These are phyloP conservation scores for Pythium brachiatum DNA, from an alignment of 352 stramenopile genomes.

Conservation along the genomic window DNA sequence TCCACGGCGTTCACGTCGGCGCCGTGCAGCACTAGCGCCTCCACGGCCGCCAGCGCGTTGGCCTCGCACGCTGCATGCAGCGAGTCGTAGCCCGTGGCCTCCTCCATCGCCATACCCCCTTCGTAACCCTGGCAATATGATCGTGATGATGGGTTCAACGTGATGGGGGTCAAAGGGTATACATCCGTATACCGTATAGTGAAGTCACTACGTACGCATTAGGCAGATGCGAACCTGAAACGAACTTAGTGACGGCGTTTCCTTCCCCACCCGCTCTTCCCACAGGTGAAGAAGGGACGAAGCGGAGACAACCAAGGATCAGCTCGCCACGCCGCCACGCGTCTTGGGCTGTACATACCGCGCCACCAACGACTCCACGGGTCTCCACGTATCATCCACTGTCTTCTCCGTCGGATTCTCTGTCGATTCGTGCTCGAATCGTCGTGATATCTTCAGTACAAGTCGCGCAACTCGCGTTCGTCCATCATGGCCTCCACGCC, in stretches of 20 bases:
- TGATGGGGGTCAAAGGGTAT: background rate
- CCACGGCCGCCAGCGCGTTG: background rate
- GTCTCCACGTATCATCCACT: background rate
- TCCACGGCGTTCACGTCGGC: background rate
- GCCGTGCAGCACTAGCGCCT: background rate
- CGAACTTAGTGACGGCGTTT: background rate
- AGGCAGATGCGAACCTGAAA: background rate
- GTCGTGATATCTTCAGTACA: background rate
- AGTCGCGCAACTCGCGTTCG: constrained; percentile 3
- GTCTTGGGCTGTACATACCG: background rate
- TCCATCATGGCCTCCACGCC: constrained; percentile 3
- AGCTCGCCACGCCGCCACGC: background rate
- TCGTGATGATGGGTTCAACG: no score
- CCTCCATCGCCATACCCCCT: background rate
- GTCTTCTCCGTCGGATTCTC: background rate
- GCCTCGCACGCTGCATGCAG: background rate
- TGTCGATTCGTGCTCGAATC: background rate
- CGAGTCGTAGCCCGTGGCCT: background rate
- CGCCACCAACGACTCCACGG: background rate
- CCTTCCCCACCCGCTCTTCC: background rate
- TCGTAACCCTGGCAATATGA: no score
- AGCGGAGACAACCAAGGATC: background rate
- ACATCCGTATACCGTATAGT: background rate
- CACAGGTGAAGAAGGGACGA: background rate
- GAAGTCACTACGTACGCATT: background rate